Evolutionary conservation across 805 yeast genomes (phyloP).

Genomic region (Metschnikowia reukaufii): DNA sequence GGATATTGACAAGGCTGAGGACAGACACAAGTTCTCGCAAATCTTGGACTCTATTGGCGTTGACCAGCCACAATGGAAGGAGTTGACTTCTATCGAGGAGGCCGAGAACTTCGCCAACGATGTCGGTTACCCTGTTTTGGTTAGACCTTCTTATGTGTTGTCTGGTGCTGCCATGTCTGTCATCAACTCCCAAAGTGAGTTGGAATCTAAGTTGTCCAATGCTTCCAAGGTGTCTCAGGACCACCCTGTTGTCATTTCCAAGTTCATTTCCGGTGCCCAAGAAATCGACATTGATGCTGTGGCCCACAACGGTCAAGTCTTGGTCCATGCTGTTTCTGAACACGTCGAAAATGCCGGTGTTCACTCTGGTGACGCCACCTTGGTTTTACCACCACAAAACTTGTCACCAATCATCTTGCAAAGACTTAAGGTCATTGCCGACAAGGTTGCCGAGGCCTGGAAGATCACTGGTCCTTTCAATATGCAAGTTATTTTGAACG

Average conservation of each 20-base stretch:
- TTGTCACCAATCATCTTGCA: slow-evolving; percentile 63
- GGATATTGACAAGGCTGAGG: slow-evolving; percentile 96
- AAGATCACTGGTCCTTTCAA: slow-evolving; percentile 97
- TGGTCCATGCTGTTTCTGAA: slow-evolving; percentile 95
- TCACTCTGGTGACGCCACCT: slow-evolving; percentile 98
- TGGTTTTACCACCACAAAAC: slow-evolving; percentile 87
- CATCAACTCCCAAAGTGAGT: slow-evolving; percentile 73
- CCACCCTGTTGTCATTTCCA: slow-evolving; percentile 96
- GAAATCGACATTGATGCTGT: slow-evolving; percentile 98
- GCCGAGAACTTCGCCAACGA: slow-evolving; percentile 82
- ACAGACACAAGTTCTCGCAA: slow-evolving; percentile 95
- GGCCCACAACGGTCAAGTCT: slow-evolving; percentile 81
- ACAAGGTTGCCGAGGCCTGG: slow-evolving; percentile 92
- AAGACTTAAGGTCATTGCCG: slow-evolving; percentile 84
- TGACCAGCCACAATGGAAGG: slow-evolving; percentile 98
- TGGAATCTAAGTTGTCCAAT: slow-evolving; percentile 75
- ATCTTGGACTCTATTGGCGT: slow-evolving; percentile 89
- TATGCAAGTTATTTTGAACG: slow-evolving; percentile 85
- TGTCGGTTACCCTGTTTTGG: slow-evolving; percentile 93
- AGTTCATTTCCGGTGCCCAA: slow-evolving; percentile 92
- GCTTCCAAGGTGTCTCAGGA: slow-evolving; percentile 94
- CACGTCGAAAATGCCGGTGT: slow-evolving; percentile 99
- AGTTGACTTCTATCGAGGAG: slow-evolving; percentile 79
- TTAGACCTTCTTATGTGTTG: slow-evolving; percentile 94
- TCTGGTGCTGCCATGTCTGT: slow-evolving; percentile 99